These are phyloP conservation scores for Tarenaya hassleriana DNA, from an alignment of 345 rosid genomes.

Conservation along the genomic window DNA sequence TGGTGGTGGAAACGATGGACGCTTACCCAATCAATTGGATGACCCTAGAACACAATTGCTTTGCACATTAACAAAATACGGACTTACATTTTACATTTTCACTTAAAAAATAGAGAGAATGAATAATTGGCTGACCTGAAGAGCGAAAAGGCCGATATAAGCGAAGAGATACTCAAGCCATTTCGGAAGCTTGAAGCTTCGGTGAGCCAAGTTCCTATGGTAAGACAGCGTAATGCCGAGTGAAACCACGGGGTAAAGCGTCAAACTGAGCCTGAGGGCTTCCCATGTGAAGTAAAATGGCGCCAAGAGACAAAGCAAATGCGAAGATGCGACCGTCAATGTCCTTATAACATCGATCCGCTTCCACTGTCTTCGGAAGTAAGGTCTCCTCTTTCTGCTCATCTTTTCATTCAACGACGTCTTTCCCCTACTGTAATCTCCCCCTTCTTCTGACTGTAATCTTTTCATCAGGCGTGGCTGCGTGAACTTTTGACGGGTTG, in stretches of 20 bases:
- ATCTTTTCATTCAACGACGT: constrained; percentile 31
- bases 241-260: constrained; percentile 49
- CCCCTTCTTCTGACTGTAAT: too few relatives aligned
- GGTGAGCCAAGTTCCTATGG: constrained; percentile 66
- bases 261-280: constrained; percentile 51
- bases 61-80: not conserved
- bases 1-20: constrained; percentile 85
- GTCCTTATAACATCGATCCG: constrained; percentile 44
- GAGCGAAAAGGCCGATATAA: constrained; percentile 62
- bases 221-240: constrained; percentile 71
- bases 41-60: constrained; percentile 19
- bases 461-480: too few relatives aligned
- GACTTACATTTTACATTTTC: not conserved
- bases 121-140: constrained; percentile 36
- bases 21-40: constrained; percentile 92
- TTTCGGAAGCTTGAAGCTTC: constrained; percentile 76
- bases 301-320: constrained; percentile 57
- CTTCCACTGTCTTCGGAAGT: constrained; percentile 54
- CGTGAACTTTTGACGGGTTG: too few relatives aligned
- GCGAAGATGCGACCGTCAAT: constrained; percentile 45
- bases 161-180: constrained; percentile 84
- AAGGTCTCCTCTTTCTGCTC: constrained; percentile 25
- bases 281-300: constrained; percentile 70
- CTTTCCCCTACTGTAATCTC: too few relatives aligned
- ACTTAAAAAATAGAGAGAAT: not conserved